A percentile compares a stretch with the other conserved stretches of the same genome.
Conservation (phyloP, 2,329 filamentous ascomycete species). For the Ceratocystis colombiana region DNA sequence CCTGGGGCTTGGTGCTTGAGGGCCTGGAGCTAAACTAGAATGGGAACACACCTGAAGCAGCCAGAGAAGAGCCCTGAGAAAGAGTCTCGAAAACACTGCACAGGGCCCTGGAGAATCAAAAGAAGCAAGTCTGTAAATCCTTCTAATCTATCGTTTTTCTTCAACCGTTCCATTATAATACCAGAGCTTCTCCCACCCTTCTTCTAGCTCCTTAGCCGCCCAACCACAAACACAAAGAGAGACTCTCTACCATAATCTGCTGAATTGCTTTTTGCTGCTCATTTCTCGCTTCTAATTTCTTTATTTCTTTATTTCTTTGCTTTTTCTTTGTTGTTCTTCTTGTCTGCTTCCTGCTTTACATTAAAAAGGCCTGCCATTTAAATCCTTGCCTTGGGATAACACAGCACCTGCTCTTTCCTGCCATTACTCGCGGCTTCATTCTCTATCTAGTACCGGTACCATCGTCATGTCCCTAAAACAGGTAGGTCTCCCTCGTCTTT, state of each 20-base stretch:
- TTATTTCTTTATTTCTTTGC: constrained; percentile 15
- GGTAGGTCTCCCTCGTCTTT: constrained; percentile 34
- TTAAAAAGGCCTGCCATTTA: constrained; percentile 4
- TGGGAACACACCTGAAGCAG: neutral
- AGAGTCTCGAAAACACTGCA: neutral
- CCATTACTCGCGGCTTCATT: neutral
- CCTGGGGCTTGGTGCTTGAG: neutral
- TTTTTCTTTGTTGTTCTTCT: neutral
- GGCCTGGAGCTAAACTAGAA: neutral
- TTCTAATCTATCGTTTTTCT: constrained; percentile 6
- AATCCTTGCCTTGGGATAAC: neutral
- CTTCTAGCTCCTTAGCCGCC: constrained; percentile 13
- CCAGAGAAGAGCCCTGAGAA: neutral
- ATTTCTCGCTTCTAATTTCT: constrained; percentile 21
- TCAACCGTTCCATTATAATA: constrained; percentile 18
- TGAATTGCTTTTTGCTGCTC: constrained; percentile 6
- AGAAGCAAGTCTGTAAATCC: neutral
- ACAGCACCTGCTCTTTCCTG: neutral
- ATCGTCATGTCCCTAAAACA: constrained; percentile 51
- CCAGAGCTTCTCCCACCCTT: constrained; percentile 18
- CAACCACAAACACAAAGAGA: constrained; percentile 6
- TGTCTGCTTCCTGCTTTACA: constrained; percentile 7
- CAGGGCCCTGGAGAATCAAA: neutral
- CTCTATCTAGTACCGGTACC: constrained; percentile 24
- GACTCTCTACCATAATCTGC: constrained; percentile 6